These are phyloP conservation scores for Fraxinus pennsylvanica DNA, from an alignment of 257 asterid species.

Conservation along the genomic window DNA sequence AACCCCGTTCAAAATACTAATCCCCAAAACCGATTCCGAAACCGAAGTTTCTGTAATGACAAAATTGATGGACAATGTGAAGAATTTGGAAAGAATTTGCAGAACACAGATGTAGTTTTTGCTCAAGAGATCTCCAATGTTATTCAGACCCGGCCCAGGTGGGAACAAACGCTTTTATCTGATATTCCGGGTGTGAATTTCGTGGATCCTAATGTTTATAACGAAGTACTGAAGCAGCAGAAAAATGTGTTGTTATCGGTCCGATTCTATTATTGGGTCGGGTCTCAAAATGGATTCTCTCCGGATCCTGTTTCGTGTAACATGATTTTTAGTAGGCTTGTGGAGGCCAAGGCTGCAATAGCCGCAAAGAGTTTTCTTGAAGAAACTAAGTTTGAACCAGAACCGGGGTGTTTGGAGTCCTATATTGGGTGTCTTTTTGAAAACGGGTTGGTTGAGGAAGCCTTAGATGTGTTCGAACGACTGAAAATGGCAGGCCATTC, in stretches of 20 bases:
- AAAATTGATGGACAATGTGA: constrained; percentile 28
- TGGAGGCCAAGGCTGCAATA: constrained; percentile 54
- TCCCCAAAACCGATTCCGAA: constrained; percentile 23
- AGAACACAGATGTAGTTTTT: constrained; percentile 27
- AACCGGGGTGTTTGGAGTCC: constrained; percentile 43
- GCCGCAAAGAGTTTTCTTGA: constrained; percentile 53
- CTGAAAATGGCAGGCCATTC: constrained; percentile 29
- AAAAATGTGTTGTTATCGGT: constrained; percentile 42
- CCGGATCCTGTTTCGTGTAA: constrained; percentile 38
- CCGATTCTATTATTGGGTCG: constrained; percentile 63
- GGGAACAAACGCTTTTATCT: constrained; percentile 59
- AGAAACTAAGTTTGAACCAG: constrained; percentile 46
- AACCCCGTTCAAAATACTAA: constrained; percentile 16
- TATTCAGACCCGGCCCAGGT: constrained; percentile 54
- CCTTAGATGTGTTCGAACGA: constrained; percentile 29
- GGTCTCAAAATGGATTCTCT: constrained; percentile 43
- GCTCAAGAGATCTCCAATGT: constrained; percentile 46
- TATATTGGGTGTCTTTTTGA: constrained; percentile 38
- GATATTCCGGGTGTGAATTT: constrained; percentile 62
- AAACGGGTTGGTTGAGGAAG: constrained; percentile 40
- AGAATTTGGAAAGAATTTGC: constrained; percentile 26
- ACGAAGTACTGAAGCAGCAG: constrained; percentile 58
- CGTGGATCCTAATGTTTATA: constrained; percentile 52
- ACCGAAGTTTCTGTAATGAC: constrained; percentile 24
- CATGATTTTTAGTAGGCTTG: constrained; percentile 54